phyloP scores from a whole-genome alignment of 768 basidiomycete species.

The Tylopilus vinaceipallidus region DNA sequence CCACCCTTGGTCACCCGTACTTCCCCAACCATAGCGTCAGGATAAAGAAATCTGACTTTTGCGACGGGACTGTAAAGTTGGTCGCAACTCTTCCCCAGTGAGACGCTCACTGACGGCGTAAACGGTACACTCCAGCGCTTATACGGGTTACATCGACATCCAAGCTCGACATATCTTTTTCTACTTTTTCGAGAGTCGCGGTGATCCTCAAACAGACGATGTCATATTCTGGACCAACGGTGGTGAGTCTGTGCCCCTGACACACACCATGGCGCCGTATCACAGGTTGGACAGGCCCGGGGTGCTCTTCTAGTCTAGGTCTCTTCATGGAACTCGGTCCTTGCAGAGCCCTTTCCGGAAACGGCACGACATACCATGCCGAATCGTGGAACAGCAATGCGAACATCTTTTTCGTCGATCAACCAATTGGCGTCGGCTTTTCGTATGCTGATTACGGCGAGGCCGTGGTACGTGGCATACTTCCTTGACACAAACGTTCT shows the following conservation, averaged over 20 bases:
- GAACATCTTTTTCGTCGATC: constrained; percentile 47
- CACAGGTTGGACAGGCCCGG: constrained; percentile 36
- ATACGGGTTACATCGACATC: constrained; percentile 68
- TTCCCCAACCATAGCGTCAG: constrained; percentile 45
- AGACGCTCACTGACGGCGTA: neutral
- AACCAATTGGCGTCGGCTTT: constrained; percentile 45
- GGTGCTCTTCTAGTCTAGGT: constrained; percentile 58
- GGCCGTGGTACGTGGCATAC: constrained; percentile 32
- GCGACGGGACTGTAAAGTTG: constrained; percentile 41
- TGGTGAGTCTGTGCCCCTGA: constrained; percentile 39
- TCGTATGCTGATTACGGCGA: constrained; percentile 45
- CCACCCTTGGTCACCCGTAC: constrained; percentile 39
- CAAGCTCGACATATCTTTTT: constrained; percentile 66
- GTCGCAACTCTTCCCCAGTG: neutral
- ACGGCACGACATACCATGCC: constrained; percentile 52
- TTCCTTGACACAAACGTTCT: neutral
- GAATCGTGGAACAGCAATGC: constrained; percentile 70
- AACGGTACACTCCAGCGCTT: constrained; percentile 39
- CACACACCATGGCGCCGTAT: neutral
- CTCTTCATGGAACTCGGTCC: constrained; percentile 77
- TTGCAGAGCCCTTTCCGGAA: constrained; percentile 55
- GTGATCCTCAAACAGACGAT: constrained; percentile 53
- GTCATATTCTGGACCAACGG: constrained; percentile 60
- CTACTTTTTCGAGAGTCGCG: constrained; percentile 74
- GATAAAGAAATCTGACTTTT: constrained; percentile 39